Conservation (phyloP, 345 rosid genomes). For the Eucalyptus leucophloia region DNA sequence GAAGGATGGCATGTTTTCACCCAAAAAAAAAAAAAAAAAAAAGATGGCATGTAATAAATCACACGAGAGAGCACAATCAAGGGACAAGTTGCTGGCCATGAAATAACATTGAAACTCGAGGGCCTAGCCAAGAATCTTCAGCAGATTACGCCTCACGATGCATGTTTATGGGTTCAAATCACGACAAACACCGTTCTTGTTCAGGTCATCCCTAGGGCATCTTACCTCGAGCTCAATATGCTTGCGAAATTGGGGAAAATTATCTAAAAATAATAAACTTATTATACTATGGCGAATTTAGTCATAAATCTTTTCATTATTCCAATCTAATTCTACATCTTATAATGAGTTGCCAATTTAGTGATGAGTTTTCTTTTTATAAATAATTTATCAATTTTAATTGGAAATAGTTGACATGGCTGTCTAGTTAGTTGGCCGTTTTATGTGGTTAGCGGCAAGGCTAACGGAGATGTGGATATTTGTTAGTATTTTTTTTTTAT, state of each 20-base stretch:
- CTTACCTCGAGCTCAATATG: background rate
- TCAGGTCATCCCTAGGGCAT: background rate
- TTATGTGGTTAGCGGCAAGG: background rate
- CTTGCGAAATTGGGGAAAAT: background rate
- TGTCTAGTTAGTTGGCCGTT: background rate
- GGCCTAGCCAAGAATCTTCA: background rate
- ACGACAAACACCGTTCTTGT: background rate
- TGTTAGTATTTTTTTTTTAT: too few relatives aligned
- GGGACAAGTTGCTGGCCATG: background rate
- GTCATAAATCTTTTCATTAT: background rate
- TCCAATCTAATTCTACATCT: background rate
- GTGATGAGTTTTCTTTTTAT: too few relatives aligned
- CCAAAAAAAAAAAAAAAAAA: too few relatives aligned
- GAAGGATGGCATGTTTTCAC: background rate
- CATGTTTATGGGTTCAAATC: background rate
- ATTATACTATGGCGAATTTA: too few relatives aligned
- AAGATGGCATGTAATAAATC: background rate
- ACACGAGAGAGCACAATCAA: background rate
- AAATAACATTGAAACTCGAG: background rate
- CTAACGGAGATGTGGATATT: rapidly evolving
- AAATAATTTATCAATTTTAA: background rate
- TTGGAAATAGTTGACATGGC: too few relatives aligned
- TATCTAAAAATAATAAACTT: background rate
- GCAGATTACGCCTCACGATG: background rate
- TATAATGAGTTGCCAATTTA: background rate